Evolutionary conservation across 805 yeast genomes (phyloP), one percentile per base, ranked within the genome.

Genomic region (Martiniozyma abietophila): DNA sequence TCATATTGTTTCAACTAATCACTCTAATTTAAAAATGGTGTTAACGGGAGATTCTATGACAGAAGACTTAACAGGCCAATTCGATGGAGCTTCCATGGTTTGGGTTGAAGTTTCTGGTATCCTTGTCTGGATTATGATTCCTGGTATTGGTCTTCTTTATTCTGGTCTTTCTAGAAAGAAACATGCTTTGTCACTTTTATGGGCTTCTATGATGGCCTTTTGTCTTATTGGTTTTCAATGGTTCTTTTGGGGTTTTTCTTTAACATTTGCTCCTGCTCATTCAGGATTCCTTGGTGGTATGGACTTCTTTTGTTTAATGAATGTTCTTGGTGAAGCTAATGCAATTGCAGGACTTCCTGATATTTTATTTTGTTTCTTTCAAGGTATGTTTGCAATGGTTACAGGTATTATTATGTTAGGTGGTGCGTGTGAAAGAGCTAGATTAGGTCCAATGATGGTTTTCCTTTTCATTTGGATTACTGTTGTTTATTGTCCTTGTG

Each of bases 171-270:
- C 95, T 11, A 76, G 98, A 59, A 89, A 89, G 60, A 84, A 88
- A 59, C 96, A 92, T 51, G 95, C 96, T n/a, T 64, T 92, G 36
- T 83, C 96, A 6, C 66, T 92, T 34, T 63, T 92, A 34, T 92
- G 96, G 96, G 92, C 95, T 17, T 79, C 95, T 6, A 63, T 92
- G 54, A 86, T 85, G 82, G 85, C 94, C 15, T 76, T 76, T 15
- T 77, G 92, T 46, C 64, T 89, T 21, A 76, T 86, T 6, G 62
- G 81, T 2, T 85, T 92, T 72, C 96, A 92, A 59, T 89, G 98
- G 97, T 92, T 86, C 61, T 88, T 86, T 66, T 86, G 96, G 96
- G 98, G 97, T 43, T 89, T 82, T 61, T 83, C 96, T 10, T 69
- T 92, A 38, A 79, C 85, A 14, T 89, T 89, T 56, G 71, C 74